Evolutionary conservation across 306 rosid genomes (phyloP), one percentile per base, ranked within the genome.

Genomic region (Canavalia ensiformis): DNA sequence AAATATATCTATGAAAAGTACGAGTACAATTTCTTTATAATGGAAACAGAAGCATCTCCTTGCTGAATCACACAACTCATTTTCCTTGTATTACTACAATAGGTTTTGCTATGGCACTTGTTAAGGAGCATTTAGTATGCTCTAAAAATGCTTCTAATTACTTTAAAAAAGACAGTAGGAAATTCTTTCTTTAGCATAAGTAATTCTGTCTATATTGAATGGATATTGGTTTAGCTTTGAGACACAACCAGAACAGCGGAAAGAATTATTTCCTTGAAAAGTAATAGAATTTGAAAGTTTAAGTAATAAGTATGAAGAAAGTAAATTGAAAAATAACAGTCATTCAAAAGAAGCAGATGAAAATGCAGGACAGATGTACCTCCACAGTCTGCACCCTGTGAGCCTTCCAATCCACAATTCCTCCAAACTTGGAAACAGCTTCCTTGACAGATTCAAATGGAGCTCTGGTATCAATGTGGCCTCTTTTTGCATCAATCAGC

Each of bases 351-450:
- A 83, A 35, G 55, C 77, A 64, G 74, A 52, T 37, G 4, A 2
- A 64, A 88, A 73, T 46, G 72, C 63, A 86, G 39, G 51, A 66
- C 10, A 81, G 68, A 68, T 55, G 75, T 90, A 92, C 99, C 98
- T 93, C 97, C 62, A 92, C 97, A 47, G 97, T 92, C 80, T 89
- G 97, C 75, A 90, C 83, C 86, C 88, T 91, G 74, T 96, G 99
- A 68, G 98, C 98, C 87, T 96, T 96, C 99, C 99, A 96, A 84
- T 96, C 98, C 75, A 93, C 97, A 90, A 94, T 96, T 72, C 98
- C 98, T 83, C 99, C 99, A 86, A 90, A 94, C 84, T 92, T 96
- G 59, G 99, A 92, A 81, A 96, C 99, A 68, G 97, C 99, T 86
- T 90, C 97, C 87, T 96, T 94, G 79, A 96, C 99, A 68, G 99